A percentile compares a stretch with the other conserved stretches of the same genome.
These are phyloP conservation scores for Durusdinium trenchii DNA, from an alignment of 73 alveolate genomes.

Conservation along the genomic window DNA sequence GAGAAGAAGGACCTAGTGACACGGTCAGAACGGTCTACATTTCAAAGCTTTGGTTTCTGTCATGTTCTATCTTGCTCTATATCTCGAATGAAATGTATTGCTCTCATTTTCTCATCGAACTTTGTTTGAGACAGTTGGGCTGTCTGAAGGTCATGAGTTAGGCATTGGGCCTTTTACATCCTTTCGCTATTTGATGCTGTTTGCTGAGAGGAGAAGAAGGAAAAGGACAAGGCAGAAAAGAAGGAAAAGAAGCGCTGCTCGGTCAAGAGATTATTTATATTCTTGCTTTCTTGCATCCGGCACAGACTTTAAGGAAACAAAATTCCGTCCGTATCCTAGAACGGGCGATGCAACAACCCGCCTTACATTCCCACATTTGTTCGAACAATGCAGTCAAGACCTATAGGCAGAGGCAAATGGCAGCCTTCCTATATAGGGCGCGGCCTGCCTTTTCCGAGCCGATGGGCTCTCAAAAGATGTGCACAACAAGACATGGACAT, in stretches of 20 bases:
- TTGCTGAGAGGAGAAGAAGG: slow-evolving; percentile 13
- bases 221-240: slow-evolving; percentile 46
- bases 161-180: neutral
- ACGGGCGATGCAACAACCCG: no score
- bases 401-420: no score
- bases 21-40: neutral
- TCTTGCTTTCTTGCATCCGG: no score
- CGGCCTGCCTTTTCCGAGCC: no score
- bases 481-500: no score
- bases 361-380: no score
- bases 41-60: neutral
- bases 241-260: slow-evolving; percentile 9
- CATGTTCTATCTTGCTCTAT: neutral
- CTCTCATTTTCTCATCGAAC: neutral
- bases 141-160: neutral
- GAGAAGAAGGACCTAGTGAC: slow-evolving; percentile 9
- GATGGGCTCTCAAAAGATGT: no score
- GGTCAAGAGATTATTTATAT: no score
- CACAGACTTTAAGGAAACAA: no score
- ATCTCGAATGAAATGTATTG: neutral
- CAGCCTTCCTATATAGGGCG: no score
- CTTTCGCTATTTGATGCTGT: neutral
- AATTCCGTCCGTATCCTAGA: no score
- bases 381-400: no score
- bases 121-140: neutral